phyloP scores from a whole-genome alignment of 1,284 basidiomycete species.

The Singerocomus inundabilis region DNA sequence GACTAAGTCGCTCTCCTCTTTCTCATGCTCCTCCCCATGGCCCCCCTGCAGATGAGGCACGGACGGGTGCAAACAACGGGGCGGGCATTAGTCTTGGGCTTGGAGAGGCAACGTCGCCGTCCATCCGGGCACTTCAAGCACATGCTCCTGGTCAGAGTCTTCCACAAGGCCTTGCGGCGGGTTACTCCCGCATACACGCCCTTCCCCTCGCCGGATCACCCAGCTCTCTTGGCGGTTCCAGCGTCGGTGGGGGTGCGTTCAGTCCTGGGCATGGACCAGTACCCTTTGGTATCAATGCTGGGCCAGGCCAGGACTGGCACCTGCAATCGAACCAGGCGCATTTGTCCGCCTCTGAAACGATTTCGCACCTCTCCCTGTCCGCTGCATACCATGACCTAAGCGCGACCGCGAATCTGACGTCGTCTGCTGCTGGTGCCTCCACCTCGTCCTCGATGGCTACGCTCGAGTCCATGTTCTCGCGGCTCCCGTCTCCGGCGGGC shows the following conservation, averaged over 20 bases:
- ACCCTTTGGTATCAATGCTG: conserved; percentile 33
- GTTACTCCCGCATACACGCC: conserved; percentile 81
- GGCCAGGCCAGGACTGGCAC: conserved; percentile 27
- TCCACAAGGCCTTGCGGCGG: conserved; percentile 85
- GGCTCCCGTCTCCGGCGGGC: conserved; percentile 32
- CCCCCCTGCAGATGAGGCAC: conserved; percentile 35
- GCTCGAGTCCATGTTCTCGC: conserved; percentile 50
- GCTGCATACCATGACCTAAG: conserved; percentile 14
- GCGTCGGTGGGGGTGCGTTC: conserved; percentile 27
- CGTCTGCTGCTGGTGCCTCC: conserved; percentile 7
- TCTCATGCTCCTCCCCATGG: conserved; percentile 30
- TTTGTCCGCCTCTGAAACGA: conserved; percentile 7
- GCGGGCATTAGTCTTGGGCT: conserved; percentile 27
- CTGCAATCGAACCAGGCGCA: conserved; percentile 33
- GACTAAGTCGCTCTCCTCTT: conserved; percentile 31
- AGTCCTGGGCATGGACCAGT: conserved; percentile 34
- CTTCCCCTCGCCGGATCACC: conserved; percentile 50
- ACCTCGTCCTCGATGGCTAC: conserved; percentile 30
- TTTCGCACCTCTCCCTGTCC: conserved; percentile 30
- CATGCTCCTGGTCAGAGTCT: conserved; percentile 85
- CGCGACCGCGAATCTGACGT: background rate
- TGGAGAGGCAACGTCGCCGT: conserved; percentile 53
- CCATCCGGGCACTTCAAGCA: conserved; percentile 64
- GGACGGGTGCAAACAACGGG: conserved; percentile 28
- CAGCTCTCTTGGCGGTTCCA: conserved; percentile 30